Evolutionary conservation across 1,284 basidiomycete genomes (phyloP).

Genomic region (Melampsora larici-populina): DNA sequence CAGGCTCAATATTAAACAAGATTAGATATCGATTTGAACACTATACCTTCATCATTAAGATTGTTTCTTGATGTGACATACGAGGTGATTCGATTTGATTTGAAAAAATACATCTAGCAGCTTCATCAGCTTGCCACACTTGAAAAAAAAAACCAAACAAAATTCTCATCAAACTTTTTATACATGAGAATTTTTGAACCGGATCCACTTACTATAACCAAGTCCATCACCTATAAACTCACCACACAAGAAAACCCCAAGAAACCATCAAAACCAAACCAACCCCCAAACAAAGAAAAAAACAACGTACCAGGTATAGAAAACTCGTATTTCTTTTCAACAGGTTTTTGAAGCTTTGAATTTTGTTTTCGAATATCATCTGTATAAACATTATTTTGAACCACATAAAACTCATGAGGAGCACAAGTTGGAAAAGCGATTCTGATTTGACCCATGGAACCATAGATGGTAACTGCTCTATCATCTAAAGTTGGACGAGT

Average conservation of each 20-base stretch:
- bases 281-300: slow-evolving; percentile 4
- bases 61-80: slow-evolving; percentile 35
- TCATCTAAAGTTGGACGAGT: slow-evolving; percentile 8
- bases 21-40: background rate
- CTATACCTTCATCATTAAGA: slow-evolving; percentile 39
- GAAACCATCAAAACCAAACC: too few relatives aligned
- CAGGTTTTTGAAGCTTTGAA: background rate
- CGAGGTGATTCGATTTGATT: slow-evolving; percentile 24
- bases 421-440: slow-evolving; percentile 10
- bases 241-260: too few relatives aligned
- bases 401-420: background rate
- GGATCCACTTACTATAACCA: background rate
- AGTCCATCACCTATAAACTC: background rate
- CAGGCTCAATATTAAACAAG: too few relatives aligned
- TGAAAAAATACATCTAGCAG: slow-evolving; percentile 52
- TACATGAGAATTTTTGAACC: background rate
- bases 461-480: slow-evolving; percentile 35
- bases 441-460: slow-evolving; percentile 28
- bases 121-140: slow-evolving; percentile 56
- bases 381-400: background rate
- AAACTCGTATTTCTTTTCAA: background rate
- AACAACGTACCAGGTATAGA: background rate
- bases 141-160: slow-evolving; percentile 48
- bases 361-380: background rate
- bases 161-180: slow-evolving; percentile 1